Conservation (phyloP, 495 filamentous ascomycete species). For the Trichoderma erinaceum region DNA sequence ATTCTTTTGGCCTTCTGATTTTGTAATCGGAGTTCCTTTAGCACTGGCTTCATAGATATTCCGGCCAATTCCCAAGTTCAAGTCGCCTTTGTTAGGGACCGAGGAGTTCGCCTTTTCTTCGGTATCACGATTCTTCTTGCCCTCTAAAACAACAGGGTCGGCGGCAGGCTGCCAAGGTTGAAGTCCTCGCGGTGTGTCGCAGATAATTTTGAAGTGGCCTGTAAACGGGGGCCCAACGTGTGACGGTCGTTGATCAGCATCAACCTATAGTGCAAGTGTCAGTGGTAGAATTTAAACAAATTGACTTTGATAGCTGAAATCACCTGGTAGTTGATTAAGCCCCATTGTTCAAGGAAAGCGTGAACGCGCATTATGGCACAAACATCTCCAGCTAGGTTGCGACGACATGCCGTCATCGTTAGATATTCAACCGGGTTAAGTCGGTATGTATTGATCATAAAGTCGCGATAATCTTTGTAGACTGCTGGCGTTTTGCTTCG, state of each 20-base stretch:
- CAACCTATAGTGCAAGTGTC: constrained; percentile 56
- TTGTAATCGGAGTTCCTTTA: constrained; percentile 68
- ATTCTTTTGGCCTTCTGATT: constrained; percentile 53
- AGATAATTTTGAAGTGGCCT: constrained; percentile 90
- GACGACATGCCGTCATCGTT: constrained; percentile 93
- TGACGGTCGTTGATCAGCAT: constrained; percentile 88
- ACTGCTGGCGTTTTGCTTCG: constrained; percentile 96
- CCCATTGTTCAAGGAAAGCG: constrained; percentile 98
- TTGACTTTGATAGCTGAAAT: not conserved
- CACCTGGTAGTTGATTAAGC: constrained; percentile 97
- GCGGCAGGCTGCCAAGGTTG: constrained; percentile 90
- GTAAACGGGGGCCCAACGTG: constrained; percentile 95
- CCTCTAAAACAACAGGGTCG: constrained; percentile 55
- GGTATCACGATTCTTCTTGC: constrained; percentile 70
- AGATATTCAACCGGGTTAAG: constrained; percentile 93
- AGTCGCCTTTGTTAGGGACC: constrained; percentile 67
- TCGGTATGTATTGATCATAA: constrained; percentile 99
- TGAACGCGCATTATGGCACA: constrained; percentile 99
- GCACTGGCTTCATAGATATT: constrained; percentile 93
- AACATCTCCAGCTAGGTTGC: constrained; percentile 94
- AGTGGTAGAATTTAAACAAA: constrained; percentile 20
- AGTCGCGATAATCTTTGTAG: constrained; percentile 97
- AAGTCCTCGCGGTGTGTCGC: constrained; percentile 89
- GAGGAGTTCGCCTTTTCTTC: constrained; percentile 58
- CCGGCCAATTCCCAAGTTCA: constrained; percentile 84